Conservation (phyloP, 192 early-diverging fungal species). For the Coemansia sp. region DNA sequence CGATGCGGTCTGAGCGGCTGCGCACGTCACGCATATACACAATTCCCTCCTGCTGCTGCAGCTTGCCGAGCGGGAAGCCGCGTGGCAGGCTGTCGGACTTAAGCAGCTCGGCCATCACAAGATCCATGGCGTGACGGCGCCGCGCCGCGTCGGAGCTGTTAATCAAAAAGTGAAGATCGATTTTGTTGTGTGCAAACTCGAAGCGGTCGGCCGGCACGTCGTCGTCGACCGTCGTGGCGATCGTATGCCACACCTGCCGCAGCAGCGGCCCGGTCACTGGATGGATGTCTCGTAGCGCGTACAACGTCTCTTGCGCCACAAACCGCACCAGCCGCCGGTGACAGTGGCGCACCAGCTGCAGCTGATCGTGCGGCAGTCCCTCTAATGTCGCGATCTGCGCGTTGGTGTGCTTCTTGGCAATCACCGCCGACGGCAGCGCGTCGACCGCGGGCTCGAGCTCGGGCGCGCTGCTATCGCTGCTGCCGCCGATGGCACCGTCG, state of each 20-base stretch:
- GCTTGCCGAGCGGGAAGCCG: constrained; percentile 26
- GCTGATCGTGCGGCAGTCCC: constrained; percentile 46
- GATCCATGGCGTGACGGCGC: constrained; percentile 34
- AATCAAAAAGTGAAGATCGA: constrained; percentile 37
- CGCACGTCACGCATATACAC: constrained; percentile 53
- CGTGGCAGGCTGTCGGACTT: constrained; percentile 16
- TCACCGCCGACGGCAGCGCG: constrained; percentile 29
- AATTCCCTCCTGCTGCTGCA: constrained; percentile 30
- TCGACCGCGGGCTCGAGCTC: background rate
- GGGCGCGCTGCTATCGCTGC: background rate
- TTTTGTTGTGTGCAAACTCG: constrained; percentile 52
- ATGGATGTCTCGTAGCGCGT: constrained; percentile 45
- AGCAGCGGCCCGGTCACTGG: constrained; percentile 47
- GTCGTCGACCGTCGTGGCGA: constrained; percentile 50
- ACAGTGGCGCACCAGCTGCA: constrained; percentile 43
- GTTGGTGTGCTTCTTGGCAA: constrained; percentile 30
- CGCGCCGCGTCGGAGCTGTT: constrained; percentile 22
- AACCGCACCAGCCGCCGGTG: constrained; percentile 49
- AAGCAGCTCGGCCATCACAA: constrained; percentile 45
- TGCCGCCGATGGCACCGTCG: background rate
- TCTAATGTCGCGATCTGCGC: constrained; percentile 47
- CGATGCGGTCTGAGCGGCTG: constrained; percentile 39
- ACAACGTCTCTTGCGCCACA: constrained; percentile 48
- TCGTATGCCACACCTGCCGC: constrained; percentile 54
- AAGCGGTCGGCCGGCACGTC: constrained; percentile 39